Evolutionary conservation across 2,329 filamentous ascomycete species (phyloP), one percentile per base, ranked within the genome.

Genomic region (Xylaria sp.): DNA sequence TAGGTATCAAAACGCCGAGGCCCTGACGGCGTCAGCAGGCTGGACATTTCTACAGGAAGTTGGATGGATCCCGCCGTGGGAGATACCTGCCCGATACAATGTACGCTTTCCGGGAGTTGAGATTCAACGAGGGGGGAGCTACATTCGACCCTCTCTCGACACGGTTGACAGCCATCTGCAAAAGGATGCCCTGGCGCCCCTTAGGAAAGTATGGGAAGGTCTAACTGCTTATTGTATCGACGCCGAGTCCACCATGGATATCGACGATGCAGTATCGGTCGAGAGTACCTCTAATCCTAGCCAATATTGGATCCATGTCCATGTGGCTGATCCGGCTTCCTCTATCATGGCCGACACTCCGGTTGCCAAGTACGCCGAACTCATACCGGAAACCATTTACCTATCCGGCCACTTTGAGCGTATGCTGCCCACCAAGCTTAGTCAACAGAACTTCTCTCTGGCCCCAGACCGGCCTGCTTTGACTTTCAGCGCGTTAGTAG

Each of bases 231-330:
- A 86, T 67, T 91, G 88, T 61, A 89, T 95, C 55, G 90, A 95
- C 65, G 79, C 82, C 22, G 76, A 78, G 18, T 73, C 72, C 34
- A 88, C 91, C 0, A 75, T 80, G 22, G 85, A 93, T 62, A 88
- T 94, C 53, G 90, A 95, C 62, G 90, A 95, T 66, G 90, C 87
- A 1, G 73, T 95, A 7, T 93, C 90, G 1, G 66, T 94, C 7
- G 86, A 91, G 66, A 69, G 72, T 42, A 81, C 86, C 1, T 71
- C 76, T 3, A 74, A 70, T 17, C 57, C 77, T 18, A 68, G 77
- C 46, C 78, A 88, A 60, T 84, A 83, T 64, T 94, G 90, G 90
- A 76, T 93, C 24, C 89, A 92, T 65, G 73, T 91, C 26, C 90
- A 94, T 68, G 81, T 89, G 39, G 90, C 91, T 13, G 91, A 94